Conservation (phyloP, 768 basidiomycete species). For the Russula abietina region DNA sequence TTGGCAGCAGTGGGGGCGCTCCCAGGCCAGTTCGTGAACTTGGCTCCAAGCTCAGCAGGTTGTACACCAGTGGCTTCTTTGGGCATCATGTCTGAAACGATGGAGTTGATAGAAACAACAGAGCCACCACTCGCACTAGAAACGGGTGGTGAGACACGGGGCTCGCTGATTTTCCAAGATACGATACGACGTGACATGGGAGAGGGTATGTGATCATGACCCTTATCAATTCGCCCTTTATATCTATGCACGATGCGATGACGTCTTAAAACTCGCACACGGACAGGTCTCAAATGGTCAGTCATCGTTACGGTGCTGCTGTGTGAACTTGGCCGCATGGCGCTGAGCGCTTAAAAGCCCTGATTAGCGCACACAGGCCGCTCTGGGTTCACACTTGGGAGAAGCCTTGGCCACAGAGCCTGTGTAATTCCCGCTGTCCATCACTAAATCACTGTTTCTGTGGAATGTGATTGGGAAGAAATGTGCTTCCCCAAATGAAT, state of each 20-base stretch:
- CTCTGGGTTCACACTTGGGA: too few relatives aligned
- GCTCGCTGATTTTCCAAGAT: not conserved
- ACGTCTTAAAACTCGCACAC: not conserved
- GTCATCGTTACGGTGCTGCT: too few relatives aligned
- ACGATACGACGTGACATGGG: not conserved
- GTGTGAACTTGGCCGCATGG: too few relatives aligned
- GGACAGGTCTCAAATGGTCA: too few relatives aligned
- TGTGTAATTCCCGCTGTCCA: too few relatives aligned
- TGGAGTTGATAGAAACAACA: slow-evolving; percentile 6
- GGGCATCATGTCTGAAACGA: not conserved
- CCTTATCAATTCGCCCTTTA: not conserved
- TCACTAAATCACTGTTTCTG: too few relatives aligned
- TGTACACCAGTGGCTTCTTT: not conserved
- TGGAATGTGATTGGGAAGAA: too few relatives aligned
- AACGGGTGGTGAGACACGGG: not conserved
- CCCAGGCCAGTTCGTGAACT: not conserved
- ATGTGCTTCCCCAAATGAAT: not conserved
- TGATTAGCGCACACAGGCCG: too few relatives aligned
- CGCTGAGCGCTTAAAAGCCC: not conserved
- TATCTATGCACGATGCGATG: not conserved
- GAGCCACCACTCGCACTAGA: slow-evolving; percentile 3
- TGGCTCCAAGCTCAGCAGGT: not conserved
- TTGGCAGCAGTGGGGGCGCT: too few relatives aligned
- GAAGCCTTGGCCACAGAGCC: too few relatives aligned
- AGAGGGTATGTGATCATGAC: not conserved